A percentile compares a stretch with the other conserved stretches of the same genome.
These are phyloP conservation scores for Russula earlei DNA, from an alignment of 768 basidiomycete genomes.

Conservation along the genomic window DNA sequence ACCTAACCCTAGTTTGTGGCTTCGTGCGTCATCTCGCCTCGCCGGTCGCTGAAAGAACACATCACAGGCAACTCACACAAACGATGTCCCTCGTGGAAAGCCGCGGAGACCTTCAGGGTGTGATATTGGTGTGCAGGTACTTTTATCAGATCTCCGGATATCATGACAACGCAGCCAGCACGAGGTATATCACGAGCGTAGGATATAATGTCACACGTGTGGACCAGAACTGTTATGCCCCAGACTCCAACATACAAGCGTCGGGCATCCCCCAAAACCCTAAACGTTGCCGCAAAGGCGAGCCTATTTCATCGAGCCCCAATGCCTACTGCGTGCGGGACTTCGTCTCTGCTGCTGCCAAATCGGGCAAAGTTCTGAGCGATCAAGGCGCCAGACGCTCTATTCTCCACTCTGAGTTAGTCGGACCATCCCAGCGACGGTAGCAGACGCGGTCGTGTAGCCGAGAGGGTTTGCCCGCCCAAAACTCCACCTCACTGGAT, in stretches of 20 bases:
- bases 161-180: too few relatives aligned
- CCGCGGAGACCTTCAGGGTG: too few relatives aligned
- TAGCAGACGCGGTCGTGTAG: conserved; percentile 87
- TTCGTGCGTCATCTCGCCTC: neutral
- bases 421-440: conserved; percentile 40
- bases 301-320: neutral
- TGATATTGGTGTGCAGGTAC: too few relatives aligned
- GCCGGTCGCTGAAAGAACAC: too few relatives aligned
- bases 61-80: too few relatives aligned
- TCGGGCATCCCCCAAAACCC: too few relatives aligned
- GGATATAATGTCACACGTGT: too few relatives aligned
- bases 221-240: too few relatives aligned
- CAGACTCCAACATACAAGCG: too few relatives aligned
- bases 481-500: conserved; percentile 88
- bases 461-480: conserved; percentile 93
- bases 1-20: conserved; percentile 3
- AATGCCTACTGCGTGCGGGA: neutral
- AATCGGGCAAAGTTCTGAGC: neutral
- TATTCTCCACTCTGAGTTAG: conserved; percentile 59
- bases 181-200: too few relatives aligned
- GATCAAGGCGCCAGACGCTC: conserved; percentile 59
- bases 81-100: too few relatives aligned
- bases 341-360: neutral
- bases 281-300: neutral
- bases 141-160: too few relatives aligned